A percentile compares a stretch with the other conserved stretches of the same genome.
These are phyloP conservation scores for Aspergillus sp. DNA, from an alignment of 2,329 filamentous ascomycete genomes.

Conservation along the genomic window DNA sequence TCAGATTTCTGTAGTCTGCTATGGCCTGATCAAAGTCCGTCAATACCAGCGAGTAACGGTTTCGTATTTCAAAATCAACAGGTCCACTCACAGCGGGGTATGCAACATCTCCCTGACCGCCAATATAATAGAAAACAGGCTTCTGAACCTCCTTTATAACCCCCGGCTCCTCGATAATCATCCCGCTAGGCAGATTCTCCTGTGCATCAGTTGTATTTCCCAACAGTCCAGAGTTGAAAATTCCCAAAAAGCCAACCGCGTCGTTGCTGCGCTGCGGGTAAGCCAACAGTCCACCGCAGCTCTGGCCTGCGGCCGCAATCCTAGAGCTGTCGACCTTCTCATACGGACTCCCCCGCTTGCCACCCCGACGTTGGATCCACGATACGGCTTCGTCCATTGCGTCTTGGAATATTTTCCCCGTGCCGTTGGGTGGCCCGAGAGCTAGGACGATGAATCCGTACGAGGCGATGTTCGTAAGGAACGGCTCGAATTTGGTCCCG, in stretches of 20 bases:
- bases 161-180: background rate
- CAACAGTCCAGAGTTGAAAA: conserved; percentile 2
- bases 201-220: background rate
- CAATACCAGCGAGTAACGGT: background rate
- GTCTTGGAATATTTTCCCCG: background rate
- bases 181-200: background rate
- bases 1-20: background rate
- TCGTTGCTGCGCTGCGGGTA: conserved; percentile 7
- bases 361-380: background rate
- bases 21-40: background rate
- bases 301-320: conserved; percentile 6
- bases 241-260: background rate
- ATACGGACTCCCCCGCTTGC: background rate
- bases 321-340: background rate
- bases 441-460: conserved; percentile 8
- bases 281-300: conserved; percentile 7
- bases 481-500: conserved; percentile 4
- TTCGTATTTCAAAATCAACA: no score
- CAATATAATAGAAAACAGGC: conserved; percentile 9
- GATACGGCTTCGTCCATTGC: background rate
- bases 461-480: conserved; percentile 11
- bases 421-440: background rate
- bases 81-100: conserved; percentile 7
- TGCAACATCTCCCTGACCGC: conserved; percentile 6
- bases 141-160: conserved; percentile 6